Evolutionary conservation across 2,329 filamentous ascomycete species (phyloP), one percentile per base, ranked within the genome.

Genomic region (Phoma herbarum): DNA sequence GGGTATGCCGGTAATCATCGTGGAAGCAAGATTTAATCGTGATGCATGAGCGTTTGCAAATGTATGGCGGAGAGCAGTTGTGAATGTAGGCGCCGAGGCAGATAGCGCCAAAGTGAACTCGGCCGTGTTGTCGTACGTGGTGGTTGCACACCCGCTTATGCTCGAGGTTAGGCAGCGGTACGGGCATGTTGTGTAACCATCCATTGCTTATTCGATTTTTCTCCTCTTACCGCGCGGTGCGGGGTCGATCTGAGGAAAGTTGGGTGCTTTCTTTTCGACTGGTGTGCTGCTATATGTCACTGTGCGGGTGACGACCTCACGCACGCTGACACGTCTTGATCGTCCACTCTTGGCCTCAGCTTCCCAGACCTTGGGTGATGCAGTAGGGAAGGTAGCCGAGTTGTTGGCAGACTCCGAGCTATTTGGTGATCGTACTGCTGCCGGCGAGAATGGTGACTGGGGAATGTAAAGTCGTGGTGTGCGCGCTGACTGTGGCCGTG

Each of bases 211-310:
- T 67, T 85, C 83, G 59, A 87, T 78, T 82, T 92, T 96, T 81
- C 93, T 89, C 80, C 93, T 88, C 85, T 97, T 98, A 64, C 93
- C 93, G 77, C 93, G 93, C 8, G 93, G 94, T 35, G 93, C 92
- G 23, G 93, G 91, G 65, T 93, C 91, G 81, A 98, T 91, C 65
- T 89, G 84, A n/a, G 74, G 73, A 61, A 75, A 76, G 61, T 88
- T 67, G 37, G 75, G 73, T 51, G 73, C 71, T 57, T 73, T 71
- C 51, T 69, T 73, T 46, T 78, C 74, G 52, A 77, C 64, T 35
- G 80, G 77, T 73, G 84, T 74, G 52, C 82, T 79, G 70, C 91
- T 96, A 78, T 96, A 97, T 39, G 92, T 97, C 59, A 97, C 91
- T 16, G 93, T 97, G 67, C 93, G 86, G n/a, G 93, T 97, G 52